Evolutionary conservation across 2,329 filamentous ascomycete species (phyloP), one percentile per base, ranked within the genome.

Genomic region (Cordyceps tenuipes): DNA sequence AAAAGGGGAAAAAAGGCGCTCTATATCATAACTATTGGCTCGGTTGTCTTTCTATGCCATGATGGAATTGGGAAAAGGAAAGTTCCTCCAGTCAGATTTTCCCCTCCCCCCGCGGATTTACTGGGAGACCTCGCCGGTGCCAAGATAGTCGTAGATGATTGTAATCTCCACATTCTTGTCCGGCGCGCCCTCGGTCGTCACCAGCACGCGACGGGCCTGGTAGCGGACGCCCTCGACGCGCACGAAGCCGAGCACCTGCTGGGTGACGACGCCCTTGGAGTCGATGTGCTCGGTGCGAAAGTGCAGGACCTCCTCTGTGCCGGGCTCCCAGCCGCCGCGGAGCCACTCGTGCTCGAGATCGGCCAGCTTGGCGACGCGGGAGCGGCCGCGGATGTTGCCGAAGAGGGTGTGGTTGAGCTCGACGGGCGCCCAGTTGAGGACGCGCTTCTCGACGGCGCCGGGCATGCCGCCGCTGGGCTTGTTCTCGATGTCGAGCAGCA

Each of bases 401-500:
- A 65, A 65, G 13, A 65, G 46, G 53, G 63, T 63, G 47, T 65
- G 63, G 56, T 62, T 64, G 50, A 64, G 55, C 26, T 65, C 62
- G 46, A 58, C 54, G 36, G 61, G 60, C 48, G 57, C 61, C 59
- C 60, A 60, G 59, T 63, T 62, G 43, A 65, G 61, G 17, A 61
- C 41, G 17, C 63, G 63, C 61, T 64, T 62, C 59, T 64, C 62
- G n/a, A 53, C 34, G 47, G 61, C 50, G 13, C 59, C 60, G 10
- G 61, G 53, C 39, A 63, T 60, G 17, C 61, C 63, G 36, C 54
- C 48, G 21, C 59, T 59, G 56, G 63, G 62, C 63, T 65, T 63
- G 59, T 59, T 60, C 7, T 59, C 59, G n/a, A 63, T 64, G 61
- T 61, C 60, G 46, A 65, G 61, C 34, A 61, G 61, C 17, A 62